Evolutionary conservation across 176 grass and related monocot genomes (phyloP), one percentile per base, ranked within the genome.

Genomic region (Elymus sibiricus): DNA sequence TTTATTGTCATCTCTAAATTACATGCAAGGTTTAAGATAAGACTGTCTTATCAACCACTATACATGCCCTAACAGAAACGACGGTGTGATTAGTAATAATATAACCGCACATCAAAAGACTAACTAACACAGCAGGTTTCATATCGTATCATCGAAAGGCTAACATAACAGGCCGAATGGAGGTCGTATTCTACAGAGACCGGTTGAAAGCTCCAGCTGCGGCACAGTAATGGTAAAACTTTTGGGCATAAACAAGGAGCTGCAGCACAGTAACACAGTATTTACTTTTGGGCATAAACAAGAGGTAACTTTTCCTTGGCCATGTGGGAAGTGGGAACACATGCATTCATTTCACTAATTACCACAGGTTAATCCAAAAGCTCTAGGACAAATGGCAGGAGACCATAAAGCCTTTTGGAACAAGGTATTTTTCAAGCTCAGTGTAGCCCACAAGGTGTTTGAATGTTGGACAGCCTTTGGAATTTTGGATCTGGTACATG

Each of bases 401-500:
- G 31, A 70, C 84, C 49, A 70, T 12, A 1, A 51, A 17, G 73
- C 25, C 68, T 27, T 75, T 75, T 35, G 43, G 19, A 94, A 27
- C 7, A 94, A 69, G 47, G 29, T 70, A 83, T 84, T 24, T 24
- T 31, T 29, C 60, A 74, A 16, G 61, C 62, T 91, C 81, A 61
- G 60, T 77, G 40, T 87, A 79, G 82, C 67, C 80, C 85, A 76
- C 77, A 19, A 39, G 53, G 75, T 74, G 84, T 17, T 77, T 63
- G 79, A 80, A 78, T 86, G 86, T 70, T 65, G 77, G 80, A 79
- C 70, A 79, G 46, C 46, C 0, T 4, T 49, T 49, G 16, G 46
- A 49, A 49, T 49, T 49, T 5, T 16, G 46, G 46, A 49, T 15
- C 46, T 49, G 2, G 46, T 49, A 49, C 46, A 49, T 16, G 46